Conservation (phyloP, 1,284 basidiomycete genomes). For the Fomitopsis betulina region DNA sequence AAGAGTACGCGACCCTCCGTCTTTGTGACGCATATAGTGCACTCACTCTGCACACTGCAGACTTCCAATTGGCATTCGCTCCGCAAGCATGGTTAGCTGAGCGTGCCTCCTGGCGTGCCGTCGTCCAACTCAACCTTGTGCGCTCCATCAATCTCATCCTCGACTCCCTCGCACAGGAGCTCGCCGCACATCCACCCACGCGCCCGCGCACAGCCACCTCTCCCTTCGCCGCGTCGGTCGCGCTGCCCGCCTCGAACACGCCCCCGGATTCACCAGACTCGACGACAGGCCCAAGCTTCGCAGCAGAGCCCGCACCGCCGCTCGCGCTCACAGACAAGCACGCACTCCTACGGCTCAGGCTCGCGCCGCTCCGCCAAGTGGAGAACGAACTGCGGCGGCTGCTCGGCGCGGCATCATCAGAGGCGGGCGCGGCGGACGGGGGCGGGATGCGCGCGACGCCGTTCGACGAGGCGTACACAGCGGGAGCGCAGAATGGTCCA, state of each 20-base stretch:
- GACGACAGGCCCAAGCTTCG: slow-evolving; percentile 9
- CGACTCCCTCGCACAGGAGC: slow-evolving; percentile 42
- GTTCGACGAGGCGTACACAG: slow-evolving; percentile 13
- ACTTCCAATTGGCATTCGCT: slow-evolving; percentile 49
- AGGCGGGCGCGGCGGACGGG: slow-evolving; percentile 3
- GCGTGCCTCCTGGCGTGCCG: slow-evolving; percentile 55
- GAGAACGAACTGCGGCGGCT: slow-evolving; percentile 48
- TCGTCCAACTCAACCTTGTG: slow-evolving; percentile 65
- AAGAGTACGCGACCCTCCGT: slow-evolving; percentile 21
- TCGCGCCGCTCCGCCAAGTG: slow-evolving; percentile 49
- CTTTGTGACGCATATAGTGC: not conserved
- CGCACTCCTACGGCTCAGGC: slow-evolving; percentile 42
- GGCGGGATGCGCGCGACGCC: slow-evolving; percentile 17
- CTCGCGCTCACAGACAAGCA: slow-evolving; percentile 38
- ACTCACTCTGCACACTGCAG: slow-evolving; percentile 18
- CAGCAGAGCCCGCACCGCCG: slow-evolving; percentile 10
- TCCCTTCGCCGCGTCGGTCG: not conserved
- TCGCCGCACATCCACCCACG: slow-evolving; percentile 22
- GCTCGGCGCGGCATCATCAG: slow-evolving; percentile 37
- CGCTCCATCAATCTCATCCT: slow-evolving; percentile 54
- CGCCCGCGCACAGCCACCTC: slow-evolving; percentile 10
- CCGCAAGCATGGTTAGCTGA: slow-evolving; percentile 49
- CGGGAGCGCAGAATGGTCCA: not conserved
- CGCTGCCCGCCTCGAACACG: not conserved
- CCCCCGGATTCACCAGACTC: not conserved